Base-by-base conservation (phyloP, 2,329 filamentous ascomycete genomes). In the Pseudocercospora pini-densiflorae region DNA sequence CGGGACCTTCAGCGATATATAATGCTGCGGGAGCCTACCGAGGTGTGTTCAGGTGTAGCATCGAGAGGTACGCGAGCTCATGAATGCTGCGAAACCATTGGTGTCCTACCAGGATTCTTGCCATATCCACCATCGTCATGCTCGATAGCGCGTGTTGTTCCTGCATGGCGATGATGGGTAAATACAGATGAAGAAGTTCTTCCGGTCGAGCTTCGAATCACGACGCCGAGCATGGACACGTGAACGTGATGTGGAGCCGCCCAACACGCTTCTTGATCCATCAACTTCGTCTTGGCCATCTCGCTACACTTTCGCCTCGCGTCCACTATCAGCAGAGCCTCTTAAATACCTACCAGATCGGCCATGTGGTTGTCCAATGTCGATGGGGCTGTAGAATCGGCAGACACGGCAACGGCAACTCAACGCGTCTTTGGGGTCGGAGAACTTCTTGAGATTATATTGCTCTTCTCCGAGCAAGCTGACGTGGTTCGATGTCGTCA, bases 381-480 rank as follows among this genome's bases (percentile, higher is more conserved):
- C 19, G 43, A 27, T 33, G 54, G 16, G 24, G 45, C 29, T 5
- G n/a, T 29, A 16, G 60, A 54, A 19, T 61, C 57, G 23, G 43
- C 31, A 19, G 24, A 55, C 27, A 62, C 55, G 31, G 61, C 40
- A n/a, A 57, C 59, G 16, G 70, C 68, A 31, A 69, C 68, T 31
- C 67, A 60, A 36, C 65, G 68, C 12, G 68, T 70, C 16, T 64
- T 72, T 8, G 69, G 65, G 7, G 47, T 72, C 21, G 65, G 67
- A 27, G 70, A 72, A 53, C 65, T 72, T 33, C 63, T 68, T 16
- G 70, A 72, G 45, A 36, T 62, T 19, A 69, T 72, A 21, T 43
- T 72, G 45, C 19, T 66, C 60, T 65, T 58, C 31, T 63, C 27
- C 9, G 53, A 49, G 21, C 51, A 63, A 19, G 47, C 64, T 7